A percentile compares a stretch with the other conserved stretches of the same genome.
Conservation (phyloP, 176 grass and related monocot genomes). For the Rhynchospora breviuscula region DNA sequence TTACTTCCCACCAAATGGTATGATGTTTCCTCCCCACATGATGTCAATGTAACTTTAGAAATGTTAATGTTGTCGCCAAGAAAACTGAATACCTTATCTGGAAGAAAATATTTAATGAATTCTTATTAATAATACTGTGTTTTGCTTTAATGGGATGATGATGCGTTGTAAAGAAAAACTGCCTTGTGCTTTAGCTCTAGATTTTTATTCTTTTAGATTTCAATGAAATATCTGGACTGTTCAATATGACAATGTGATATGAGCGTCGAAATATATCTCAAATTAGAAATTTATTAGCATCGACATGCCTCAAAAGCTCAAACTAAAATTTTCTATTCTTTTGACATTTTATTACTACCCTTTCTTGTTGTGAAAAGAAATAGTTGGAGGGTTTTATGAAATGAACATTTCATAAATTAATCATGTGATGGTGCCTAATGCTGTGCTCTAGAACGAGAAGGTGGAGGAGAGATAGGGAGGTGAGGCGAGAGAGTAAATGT, state of each 20-base stretch:
- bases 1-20: neutral
- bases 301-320: neutral
- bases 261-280: neutral
- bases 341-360: neutral
- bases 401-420: neutral
- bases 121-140: no score
- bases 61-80: neutral
- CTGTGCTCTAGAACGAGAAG: no score
- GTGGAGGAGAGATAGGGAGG: no score
- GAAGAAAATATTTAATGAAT: no score
- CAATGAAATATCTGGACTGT: no score
- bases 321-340: neutral
- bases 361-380: neutral
- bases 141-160: no score
- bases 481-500: no score
- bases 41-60: neutral
- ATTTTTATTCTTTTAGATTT: no score
- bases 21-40: neutral
- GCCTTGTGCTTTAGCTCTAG: no score
- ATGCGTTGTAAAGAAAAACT: no score
- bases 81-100: no score
- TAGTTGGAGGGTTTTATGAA: neutral
- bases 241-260: neutral
- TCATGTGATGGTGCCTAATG: neutral
- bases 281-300: no score